Evolutionary conservation across 2,329 filamentous ascomycete species (phyloP), one percentile per base, ranked within the genome.

Genomic region (Colletotrichum shisoi): DNA sequence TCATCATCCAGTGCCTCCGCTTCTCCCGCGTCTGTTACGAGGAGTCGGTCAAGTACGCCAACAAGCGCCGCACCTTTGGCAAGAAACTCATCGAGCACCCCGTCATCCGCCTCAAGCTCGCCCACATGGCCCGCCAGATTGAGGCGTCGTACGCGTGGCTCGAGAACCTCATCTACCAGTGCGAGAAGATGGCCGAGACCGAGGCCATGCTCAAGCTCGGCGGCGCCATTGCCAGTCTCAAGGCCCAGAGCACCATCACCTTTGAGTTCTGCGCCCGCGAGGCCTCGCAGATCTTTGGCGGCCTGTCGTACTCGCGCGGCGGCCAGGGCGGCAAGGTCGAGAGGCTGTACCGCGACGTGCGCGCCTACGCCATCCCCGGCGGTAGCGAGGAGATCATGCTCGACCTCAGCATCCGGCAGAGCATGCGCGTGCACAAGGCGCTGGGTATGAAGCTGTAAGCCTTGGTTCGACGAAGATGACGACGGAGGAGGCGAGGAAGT

Each of bases 321-420:
- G 95, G 95, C 17, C 95, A 98, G 82, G 95, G 95, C 69, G 94
- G 88, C 67, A 97, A 97, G 87, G 88, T 98, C 59, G 95, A 99
- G 87, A 83, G 95, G 68, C 81, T 99, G 73, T 98, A 98, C 80
- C 87, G 95, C 70, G 95, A 99, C 78, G 95, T 98, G 17, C 87
- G 95, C 73, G 95, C 95, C 0, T 98, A 99, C 79, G 94, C 95
- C 70, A 94, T 99, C 72, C 95, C 95, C 3, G 95, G 95, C 74
- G 95, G 95, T 27, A 93, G 89, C 71, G 94, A 99, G 82, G 95
- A 99, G 85, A 99, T 99, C 71, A 99, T 99, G 95, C 83, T 98
- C 71, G 95, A 99, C 79, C 80, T 99, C 75, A 96, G 92, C 80
- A 96, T 99, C 78, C 86, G 94, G 73, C 94, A 97, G 84, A 91